Conservation (phyloP, 2,329 filamentous ascomycete species). For the Phaeosphaeria sp. region DNA sequence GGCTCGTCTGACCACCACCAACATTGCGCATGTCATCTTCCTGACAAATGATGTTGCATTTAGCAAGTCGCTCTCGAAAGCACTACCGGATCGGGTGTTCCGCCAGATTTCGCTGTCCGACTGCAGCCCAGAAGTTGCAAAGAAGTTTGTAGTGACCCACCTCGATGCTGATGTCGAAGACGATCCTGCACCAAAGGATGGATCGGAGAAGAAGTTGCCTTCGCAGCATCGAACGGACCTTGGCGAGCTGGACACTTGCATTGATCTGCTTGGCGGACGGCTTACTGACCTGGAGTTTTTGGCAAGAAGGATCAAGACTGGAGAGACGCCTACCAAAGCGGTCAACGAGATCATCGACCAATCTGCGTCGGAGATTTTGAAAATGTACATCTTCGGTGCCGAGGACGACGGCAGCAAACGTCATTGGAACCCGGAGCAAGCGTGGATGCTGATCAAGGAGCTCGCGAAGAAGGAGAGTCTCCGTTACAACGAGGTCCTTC, state of each 20-base stretch:
- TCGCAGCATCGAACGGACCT: conserved; percentile 63
- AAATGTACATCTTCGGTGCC: conserved; percentile 79
- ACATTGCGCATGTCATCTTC: conserved; percentile 93
- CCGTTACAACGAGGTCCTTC: conserved; percentile 84
- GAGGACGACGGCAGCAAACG: conserved; percentile 61
- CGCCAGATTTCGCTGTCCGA: conserved; percentile 85
- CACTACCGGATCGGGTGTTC: conserved; percentile 90
- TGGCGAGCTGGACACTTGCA: conserved; percentile 78
- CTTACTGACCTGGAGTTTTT: conserved; percentile 96
- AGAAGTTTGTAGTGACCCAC: conserved; percentile 86
- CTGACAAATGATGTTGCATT: conserved; percentile 89
- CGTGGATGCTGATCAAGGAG: conserved; percentile 84
- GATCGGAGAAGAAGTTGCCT: conserved; percentile 51
- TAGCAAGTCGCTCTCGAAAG: conserved; percentile 84
- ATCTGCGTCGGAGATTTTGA: conserved; percentile 86
- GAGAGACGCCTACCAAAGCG: conserved; percentile 81
- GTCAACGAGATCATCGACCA: conserved; percentile 89
- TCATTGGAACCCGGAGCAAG: conserved; percentile 83
- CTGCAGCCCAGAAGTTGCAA: conserved; percentile 81
- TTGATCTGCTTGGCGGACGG: conserved; percentile 82
- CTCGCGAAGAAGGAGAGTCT: conserved; percentile 73
- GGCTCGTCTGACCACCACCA: conserved; percentile 80
- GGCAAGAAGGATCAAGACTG: conserved; percentile 84
- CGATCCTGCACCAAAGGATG: conserved; percentile 46
- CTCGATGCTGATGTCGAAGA: conserved; percentile 63